Evolutionary conservation across 2,329 filamentous ascomycete genomes (phyloP).

Genomic region (Purpureocillium lavendulum): DNA sequence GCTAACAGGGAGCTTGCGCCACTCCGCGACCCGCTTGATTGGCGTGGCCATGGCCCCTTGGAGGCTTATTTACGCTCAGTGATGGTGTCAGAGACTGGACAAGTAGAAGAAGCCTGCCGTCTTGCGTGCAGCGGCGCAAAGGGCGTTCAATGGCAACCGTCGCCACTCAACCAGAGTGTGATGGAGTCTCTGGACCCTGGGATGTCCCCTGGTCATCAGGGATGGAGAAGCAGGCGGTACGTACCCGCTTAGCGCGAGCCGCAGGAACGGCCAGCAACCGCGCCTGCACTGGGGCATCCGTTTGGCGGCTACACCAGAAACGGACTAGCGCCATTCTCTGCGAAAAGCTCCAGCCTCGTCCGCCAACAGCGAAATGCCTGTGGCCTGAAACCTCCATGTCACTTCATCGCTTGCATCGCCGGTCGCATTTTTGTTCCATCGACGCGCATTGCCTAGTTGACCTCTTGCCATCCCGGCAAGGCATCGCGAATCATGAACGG

Average conservation of each 20-base stretch:
- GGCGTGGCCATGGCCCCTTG: constrained; percentile 18
- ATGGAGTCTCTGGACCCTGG: not conserved
- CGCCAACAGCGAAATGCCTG: constrained; percentile 13
- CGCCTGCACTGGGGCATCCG: not conserved
- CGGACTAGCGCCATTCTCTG: constrained; percentile 17
- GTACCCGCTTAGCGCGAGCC: not conserved
- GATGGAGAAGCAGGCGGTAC: not conserved
- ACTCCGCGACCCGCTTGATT: constrained; percentile 54
- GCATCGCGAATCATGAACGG: constrained; percentile 61
- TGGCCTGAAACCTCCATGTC: constrained; percentile 18
- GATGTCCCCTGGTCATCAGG: not conserved
- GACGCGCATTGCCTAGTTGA: constrained; percentile 7
- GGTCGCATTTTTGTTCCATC: constrained; percentile 11
- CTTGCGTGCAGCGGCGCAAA: too few relatives aligned
- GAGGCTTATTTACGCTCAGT: too few relatives aligned
- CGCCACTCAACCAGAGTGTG: too few relatives aligned
- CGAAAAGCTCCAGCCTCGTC: constrained; percentile 40
- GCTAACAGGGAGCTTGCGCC: constrained; percentile 78
- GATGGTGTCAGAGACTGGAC: too few relatives aligned
- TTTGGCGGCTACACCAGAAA: constrained; percentile 13
- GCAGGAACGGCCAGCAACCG: not conserved
- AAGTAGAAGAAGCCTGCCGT: too few relatives aligned
- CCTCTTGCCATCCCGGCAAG: constrained; percentile 6
- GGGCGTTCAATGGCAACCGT: too few relatives aligned
- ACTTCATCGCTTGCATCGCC: constrained; percentile 14